Evolutionary conservation across 495 filamentous ascomycete species (phyloP), one percentile per base, ranked within the genome.

Genomic region (Penicillium dipodomyicola): DNA sequence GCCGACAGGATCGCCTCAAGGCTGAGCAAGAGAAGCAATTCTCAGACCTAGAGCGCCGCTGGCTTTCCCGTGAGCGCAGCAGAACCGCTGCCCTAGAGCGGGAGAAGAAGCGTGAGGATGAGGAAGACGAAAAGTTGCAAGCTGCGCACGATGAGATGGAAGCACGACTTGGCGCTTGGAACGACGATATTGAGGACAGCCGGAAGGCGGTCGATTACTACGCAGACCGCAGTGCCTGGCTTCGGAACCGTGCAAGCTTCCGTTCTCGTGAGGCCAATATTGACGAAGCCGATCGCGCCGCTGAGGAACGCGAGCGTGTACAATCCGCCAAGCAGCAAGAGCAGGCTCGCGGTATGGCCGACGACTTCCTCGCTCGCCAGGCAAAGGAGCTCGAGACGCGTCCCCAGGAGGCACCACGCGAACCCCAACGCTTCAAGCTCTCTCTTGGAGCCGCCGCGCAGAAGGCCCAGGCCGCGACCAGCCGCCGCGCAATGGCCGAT

Each of bases 361-460:
- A 97, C 67, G 87, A 87, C 50, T 97, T 97, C 86, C 83, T 97
- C 23, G 90, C 90, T 52, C 84, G 87, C 46, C 91, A 96, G 69
- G 91, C 91, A 0, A 82, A 90, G 64, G 93, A 96, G 66, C 80
- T 97, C 69, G 87, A 89, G 66, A 55, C 65, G 40, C 77, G 75
- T 23, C 55, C 62, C 25, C 77, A 10, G 12, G 52, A 85, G 59
- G 77, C 82, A 32, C 84, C 86, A 9, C 73, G 78, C 35, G 90
- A 93, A 60, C 88, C 90, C 0, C 87, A 91, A 69, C 88, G 87
- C 47, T 96, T 98, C 83, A 97, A 95, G 74, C 80, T 98, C 32
- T 95, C 91, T 1, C 87, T 98, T 39, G 91, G 92, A 52, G 89
- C 90, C 4, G 90, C 90, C 1, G 92, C 92, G 0, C 87, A 91